Evolutionary conservation across 768 basidiomycete species (phyloP).

Genomic region (Agaricus blazei): DNA sequence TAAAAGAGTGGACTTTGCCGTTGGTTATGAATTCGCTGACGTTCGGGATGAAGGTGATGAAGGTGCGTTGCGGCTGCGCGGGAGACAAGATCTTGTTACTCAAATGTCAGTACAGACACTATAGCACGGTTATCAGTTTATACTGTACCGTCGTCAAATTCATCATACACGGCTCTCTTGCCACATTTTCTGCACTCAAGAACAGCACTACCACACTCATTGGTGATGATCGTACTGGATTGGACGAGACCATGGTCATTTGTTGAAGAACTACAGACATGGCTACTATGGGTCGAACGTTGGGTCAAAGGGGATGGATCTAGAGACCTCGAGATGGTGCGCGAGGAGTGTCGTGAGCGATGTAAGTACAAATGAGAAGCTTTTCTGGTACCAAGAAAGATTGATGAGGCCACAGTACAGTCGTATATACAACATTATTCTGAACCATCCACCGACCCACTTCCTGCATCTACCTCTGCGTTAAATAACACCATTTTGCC

Average conservation of each 20-base stretch:
- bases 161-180: conserved; percentile 63
- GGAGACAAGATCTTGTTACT: background rate
- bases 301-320: conserved; percentile 72
- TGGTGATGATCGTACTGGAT: conserved; percentile 84
- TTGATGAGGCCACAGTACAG: conserved; percentile 53
- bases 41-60: conserved; percentile 91
- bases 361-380: conserved; percentile 31
- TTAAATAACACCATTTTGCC: conserved; percentile 72
- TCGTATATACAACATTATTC: conserved; percentile 86
- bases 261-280: conserved; percentile 74
- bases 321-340: conserved; percentile 66
- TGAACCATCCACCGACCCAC: conserved; percentile 67
- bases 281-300: conserved; percentile 82
- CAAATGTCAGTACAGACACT: conserved; percentile 50
- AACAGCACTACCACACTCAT: conserved; percentile 59
- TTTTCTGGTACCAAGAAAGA: conserved; percentile 8
- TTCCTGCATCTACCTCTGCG: conserved; percentile 55
- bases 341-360: conserved; percentile 81
- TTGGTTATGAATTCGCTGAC: conserved; percentile 92
- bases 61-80: conserved; percentile 44
- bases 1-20: conserved; percentile 67
- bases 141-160: conserved; percentile 79
- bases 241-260: conserved; percentile 97
- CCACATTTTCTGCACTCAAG: conserved; percentile 78
- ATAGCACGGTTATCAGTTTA: conserved; percentile 87